Evolutionary conservation across 768 basidiomycete genomes (phyloP), one percentile per base, ranked within the genome.

Genomic region (Auriscalpium microsporum): DNA sequence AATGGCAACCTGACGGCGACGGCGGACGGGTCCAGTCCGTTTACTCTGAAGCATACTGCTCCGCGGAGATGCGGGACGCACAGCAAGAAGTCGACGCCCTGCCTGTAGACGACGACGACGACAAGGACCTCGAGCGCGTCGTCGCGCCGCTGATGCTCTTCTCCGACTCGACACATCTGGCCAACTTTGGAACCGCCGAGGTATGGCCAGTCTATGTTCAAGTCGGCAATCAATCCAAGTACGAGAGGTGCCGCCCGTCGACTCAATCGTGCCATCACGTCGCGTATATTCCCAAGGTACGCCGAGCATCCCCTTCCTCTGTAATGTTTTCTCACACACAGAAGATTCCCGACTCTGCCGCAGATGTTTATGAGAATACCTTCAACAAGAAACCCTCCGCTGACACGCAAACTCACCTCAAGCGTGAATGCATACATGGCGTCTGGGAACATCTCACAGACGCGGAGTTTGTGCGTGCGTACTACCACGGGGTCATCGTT

Each of bases 181-280:
- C 62, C 3, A 44, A 61, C 5, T 66, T 67, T 36, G 63, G 65
- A 1, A 53, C 61, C 9, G 50, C 59, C 3, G 56, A 58, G 50
- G 47, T 63, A 1, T 67, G 66, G 66, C 66, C 63, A 6, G 33
- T 62, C 2, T 66, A 67, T 45, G 19, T 55, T 14, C 56, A 55
- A 44, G 61, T 64, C 42, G 65, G 62, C 0, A 66, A 66, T 48
- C 55, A 63, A 34, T 60, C 42, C 1, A 65, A 65, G 45, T 60
- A 60, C 34, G 48, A 45, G 4, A 14, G 34, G 1, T 56, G 28
- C 0, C 54, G 58, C 13, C 60, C 61, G 0, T 40, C 45, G 0
- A 44, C 47, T 5, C 58, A 58, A 40, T 56, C 62, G 13, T 56
- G 52, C 3, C 63, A 66, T 42, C 65, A 64, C 10, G 40, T 64